Conservation (phyloP, 208 protist genomes). For the Herpetomonas samuelpessoai region DNA sequence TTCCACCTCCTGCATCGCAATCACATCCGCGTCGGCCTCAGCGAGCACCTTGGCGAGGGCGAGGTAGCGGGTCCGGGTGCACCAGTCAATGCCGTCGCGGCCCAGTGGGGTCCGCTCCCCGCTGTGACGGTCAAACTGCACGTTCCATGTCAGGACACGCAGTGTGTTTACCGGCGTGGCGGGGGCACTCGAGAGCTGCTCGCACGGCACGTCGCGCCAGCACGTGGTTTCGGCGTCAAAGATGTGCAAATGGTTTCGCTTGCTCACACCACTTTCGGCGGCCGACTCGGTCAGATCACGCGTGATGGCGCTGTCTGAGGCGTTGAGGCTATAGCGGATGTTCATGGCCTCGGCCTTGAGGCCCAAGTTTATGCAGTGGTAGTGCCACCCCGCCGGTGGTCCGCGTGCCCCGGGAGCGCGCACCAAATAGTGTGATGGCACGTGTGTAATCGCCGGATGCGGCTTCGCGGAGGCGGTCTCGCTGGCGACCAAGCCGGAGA, state of each 20-base stretch:
- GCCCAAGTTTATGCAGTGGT: slow-evolving; percentile 68
- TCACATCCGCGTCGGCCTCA: slow-evolving; percentile 43
- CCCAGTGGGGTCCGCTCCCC: slow-evolving; percentile 49
- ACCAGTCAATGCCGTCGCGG: slow-evolving; percentile 55
- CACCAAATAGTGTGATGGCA: slow-evolving; percentile 63
- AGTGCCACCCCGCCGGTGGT: slow-evolving; percentile 55
- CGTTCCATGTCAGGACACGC: slow-evolving; percentile 53
- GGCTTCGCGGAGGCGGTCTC: slow-evolving; percentile 3
- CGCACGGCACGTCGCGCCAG: slow-evolving; percentile 27
- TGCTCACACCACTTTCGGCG: not conserved
- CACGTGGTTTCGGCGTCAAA: not conserved
- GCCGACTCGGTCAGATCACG: slow-evolving; percentile 1
- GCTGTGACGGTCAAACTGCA: slow-evolving; percentile 49
- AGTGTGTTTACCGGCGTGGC: slow-evolving; percentile 13
- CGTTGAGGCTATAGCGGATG: slow-evolving; percentile 47
- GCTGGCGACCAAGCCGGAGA: slow-evolving; percentile 5
- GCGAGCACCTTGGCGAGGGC: slow-evolving; percentile 40
- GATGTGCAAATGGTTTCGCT: slow-evolving; percentile 17
- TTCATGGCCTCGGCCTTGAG: slow-evolving; percentile 48
- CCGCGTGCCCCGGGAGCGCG: slow-evolving; percentile 38
- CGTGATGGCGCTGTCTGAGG: slow-evolving; percentile 13
- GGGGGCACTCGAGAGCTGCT: not conserved
- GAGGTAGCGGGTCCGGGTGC: slow-evolving; percentile 45
- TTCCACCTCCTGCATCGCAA: slow-evolving; percentile 64
- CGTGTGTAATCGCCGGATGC: slow-evolving; percentile 45